These are phyloP conservation scores for Diaporthe caulivora DNA, from an alignment of 2,329 filamentous ascomycete species.

Conservation along the genomic window DNA sequence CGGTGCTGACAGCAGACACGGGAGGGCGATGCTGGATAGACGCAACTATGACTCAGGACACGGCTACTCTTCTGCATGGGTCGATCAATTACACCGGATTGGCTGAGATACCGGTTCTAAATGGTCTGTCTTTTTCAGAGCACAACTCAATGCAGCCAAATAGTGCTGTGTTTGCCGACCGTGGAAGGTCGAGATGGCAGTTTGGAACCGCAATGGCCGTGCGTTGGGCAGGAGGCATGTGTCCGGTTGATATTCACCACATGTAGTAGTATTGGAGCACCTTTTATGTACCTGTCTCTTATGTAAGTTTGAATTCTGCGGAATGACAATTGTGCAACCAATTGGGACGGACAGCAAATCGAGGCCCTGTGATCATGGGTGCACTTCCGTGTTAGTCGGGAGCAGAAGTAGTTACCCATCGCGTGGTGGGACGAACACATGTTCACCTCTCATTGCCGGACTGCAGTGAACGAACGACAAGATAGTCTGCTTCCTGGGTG, in stretches of 20 bases:
- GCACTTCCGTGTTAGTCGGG: too few species aligned
- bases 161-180: accelerated
- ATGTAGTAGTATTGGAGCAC: too few species aligned
- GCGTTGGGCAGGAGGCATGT: too few species aligned
- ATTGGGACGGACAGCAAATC: neutral
- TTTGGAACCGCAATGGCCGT: neutral
- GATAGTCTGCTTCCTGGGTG: too few species aligned
- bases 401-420: neutral
- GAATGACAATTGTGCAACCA: accelerated
- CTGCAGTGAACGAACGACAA: too few species aligned
- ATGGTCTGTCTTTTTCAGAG: neutral
- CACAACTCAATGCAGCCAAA: neutral
- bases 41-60: neutral
- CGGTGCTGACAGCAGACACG: neutral
- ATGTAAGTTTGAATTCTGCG: neutral
- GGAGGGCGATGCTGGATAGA: neutral
- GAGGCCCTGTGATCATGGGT: neutral
- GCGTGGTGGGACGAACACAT: neutral
- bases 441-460: neutral
- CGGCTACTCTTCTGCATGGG: neutral
- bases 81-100: neutral
- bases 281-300: too few species aligned
- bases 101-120: neutral
- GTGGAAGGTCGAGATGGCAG: neutral
- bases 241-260: too few species aligned